Evolutionary conservation across 2,329 filamentous ascomycete genomes (phyloP).

Genomic region (Exophiala bonariae): DNA sequence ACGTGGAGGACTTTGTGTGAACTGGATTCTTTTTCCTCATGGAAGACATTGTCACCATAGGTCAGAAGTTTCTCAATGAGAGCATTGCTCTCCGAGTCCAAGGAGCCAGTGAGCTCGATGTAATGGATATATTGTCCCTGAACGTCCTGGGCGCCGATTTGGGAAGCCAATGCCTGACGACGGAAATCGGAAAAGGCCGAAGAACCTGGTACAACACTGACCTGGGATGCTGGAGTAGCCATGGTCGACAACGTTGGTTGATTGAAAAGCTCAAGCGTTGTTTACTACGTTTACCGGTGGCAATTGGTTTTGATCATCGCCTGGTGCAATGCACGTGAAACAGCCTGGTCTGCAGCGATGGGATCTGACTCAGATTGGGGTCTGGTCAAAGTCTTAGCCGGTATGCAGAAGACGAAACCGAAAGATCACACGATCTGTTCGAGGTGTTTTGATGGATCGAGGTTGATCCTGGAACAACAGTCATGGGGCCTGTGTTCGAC

Average conservation of each 20-base stretch:
- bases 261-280: too few relatives aligned
- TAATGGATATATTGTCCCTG: conserved; percentile 61
- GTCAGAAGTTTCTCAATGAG: conserved; percentile 60
- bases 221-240: conserved; percentile 12
- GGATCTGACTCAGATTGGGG: too few relatives aligned
- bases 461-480: too few relatives aligned
- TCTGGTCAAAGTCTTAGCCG: too few relatives aligned
- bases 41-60: conserved; percentile 55
- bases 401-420: too few relatives aligned
- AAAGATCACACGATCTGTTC: too few relatives aligned
- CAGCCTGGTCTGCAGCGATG: too few relatives aligned
- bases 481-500: too few relatives aligned
- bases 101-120: conserved; percentile 57
- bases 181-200: conserved; percentile 47
- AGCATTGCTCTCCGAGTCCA: conserved; percentile 48
- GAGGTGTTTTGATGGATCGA: too few relatives aligned
- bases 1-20: conserved; percentile 65
- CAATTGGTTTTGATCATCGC: too few relatives aligned
- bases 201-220: conserved; percentile 23
- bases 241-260: conserved; percentile 1
- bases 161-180: conserved; percentile 42
- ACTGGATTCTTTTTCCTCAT: conserved; percentile 47
- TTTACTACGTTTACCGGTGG: too few relatives aligned
- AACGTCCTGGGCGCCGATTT: conserved; percentile 44
- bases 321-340: too few relatives aligned